Evolutionary conservation across 2,329 filamentous ascomycete species (phyloP).

Genomic region (Cadophora sp.): DNA sequence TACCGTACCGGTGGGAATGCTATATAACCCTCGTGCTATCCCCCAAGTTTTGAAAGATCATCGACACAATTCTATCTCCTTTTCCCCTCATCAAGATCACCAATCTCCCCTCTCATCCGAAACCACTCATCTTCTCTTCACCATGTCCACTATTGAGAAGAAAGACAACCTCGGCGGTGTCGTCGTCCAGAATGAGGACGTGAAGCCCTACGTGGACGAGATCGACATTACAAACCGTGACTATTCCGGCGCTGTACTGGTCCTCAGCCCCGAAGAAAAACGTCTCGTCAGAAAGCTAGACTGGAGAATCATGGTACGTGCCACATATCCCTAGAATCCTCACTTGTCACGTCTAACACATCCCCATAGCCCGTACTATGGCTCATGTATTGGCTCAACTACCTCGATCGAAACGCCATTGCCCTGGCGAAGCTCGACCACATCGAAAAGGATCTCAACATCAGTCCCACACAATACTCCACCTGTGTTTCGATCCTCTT

Average conservation of each 20-base stretch:
- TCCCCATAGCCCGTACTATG: slow-evolving; percentile 35
- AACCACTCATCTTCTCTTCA: neutral
- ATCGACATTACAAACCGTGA: slow-evolving; percentile 10
- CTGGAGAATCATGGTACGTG: slow-evolving; percentile 17
- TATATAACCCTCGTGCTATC: slow-evolving; percentile 12
- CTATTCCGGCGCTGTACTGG: slow-evolving; percentile 15
- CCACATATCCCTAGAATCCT: neutral
- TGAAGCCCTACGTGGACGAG: slow-evolving; percentile 5
- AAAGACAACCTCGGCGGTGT: slow-evolving; percentile 11
- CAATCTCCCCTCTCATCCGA: neutral
- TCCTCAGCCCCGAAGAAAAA: slow-evolving; percentile 10
- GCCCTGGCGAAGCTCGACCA: slow-evolving; percentile 28
- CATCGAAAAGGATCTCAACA: slow-evolving; percentile 40
- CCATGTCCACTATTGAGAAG: slow-evolving; percentile 4
- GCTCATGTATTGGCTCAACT: slow-evolving; percentile 43
- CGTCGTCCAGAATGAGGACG: slow-evolving; percentile 12
- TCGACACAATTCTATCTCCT: neutral
- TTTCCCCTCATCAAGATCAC: neutral
- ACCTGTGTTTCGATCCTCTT: slow-evolving; percentile 43
- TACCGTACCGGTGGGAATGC: neutral
- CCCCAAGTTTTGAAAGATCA: neutral
- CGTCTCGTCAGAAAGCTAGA: slow-evolving; percentile 15
- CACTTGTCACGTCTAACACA: neutral
- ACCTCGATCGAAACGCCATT: slow-evolving; percentile 43
- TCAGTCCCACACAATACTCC: slow-evolving; percentile 42